Evolutionary conservation across 305 asterid genomes (phyloP).

Genomic region (Galium porrigens): DNA sequence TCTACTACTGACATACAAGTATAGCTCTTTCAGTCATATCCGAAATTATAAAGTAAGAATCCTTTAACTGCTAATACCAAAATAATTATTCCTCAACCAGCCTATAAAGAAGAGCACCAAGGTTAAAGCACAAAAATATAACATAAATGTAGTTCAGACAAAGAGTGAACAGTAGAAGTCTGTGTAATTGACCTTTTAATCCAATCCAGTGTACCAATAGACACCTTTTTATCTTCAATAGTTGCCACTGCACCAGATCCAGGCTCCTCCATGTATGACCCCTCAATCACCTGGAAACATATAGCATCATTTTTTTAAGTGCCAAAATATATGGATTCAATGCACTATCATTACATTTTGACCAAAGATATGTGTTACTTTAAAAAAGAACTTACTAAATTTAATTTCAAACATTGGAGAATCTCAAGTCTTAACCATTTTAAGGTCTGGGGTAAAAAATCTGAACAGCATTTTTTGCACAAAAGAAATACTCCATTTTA

Average conservation of each 20-base stretch:
- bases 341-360: neutral
- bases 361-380: neutral
- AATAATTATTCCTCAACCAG: neutral
- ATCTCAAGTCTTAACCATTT: neutral
- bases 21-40: neutral
- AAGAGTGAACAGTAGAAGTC: neutral
- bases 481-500: neutral
- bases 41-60: neutral
- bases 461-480: neutral
- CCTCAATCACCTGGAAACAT: conserved; percentile 55
- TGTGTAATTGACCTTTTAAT: conserved; percentile 46
- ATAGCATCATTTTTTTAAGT: conserved; percentile 12
- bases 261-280: conserved; percentile 88
- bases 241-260: conserved; percentile 93
- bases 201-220: conserved; percentile 91
- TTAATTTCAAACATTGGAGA: neutral
- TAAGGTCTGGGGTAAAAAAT: neutral
- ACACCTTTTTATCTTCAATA: conserved; percentile 52
- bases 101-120: neutral
- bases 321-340: conserved; percentile 8
- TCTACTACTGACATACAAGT: neutral
- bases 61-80: neutral
- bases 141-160: neutral
- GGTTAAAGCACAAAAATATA: neutral
- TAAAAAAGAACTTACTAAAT: neutral